Evolutionary conservation across 805 yeast species (phyloP), one percentile per base, ranked within the genome.

Genomic region (Candida vaughaniae): DNA sequence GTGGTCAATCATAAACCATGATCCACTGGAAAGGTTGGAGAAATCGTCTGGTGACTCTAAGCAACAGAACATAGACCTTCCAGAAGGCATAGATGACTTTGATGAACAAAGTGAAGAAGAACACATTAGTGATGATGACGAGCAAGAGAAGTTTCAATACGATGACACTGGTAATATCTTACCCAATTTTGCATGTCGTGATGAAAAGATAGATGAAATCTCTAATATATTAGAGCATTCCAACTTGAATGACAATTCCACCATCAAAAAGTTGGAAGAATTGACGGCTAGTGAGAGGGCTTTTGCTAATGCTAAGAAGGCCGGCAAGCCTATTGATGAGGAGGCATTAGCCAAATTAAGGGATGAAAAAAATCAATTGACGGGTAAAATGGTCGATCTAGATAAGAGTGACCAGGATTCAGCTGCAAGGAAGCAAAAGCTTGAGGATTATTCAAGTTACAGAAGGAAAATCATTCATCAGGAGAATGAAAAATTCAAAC

Each of bases 1-100:
- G 47, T 82, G 84, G 80, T 75, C 85, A 0, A 80, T 85, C 28
- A 70, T 85, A 32, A 74, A 76, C 37, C 85, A 79, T 48, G 90
- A 85, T 49, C 95, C 95, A 0, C 80, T 81, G 44, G 84, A 81
- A 49, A 62, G 93, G 41, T 55, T 82, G 23, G 52, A 49, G 10
- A 49, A 52, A n/a, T 19, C 36, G 10, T n/a, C 30, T 5, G 12
- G 12, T 15, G 18, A 27, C 16, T 5, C n/a, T 15, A 38, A 36
- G 8, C 29, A 25, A 2, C 19, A 28, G 10, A 37, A 36, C 12
- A 14, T 16, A 3, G 36, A 35, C 6, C 35, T 34, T 8, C 42
- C 52, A 8, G 31, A 47, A 18, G 31, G 14, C n/a, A n/a, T 40
- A 33, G 32, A 42, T 35, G 59, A 60, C 58, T 48, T 52, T 22